These are phyloP conservation scores for Aspergillus jensenii DNA, from an alignment of 2,329 filamentous ascomycete species.

Conservation along the genomic window DNA sequence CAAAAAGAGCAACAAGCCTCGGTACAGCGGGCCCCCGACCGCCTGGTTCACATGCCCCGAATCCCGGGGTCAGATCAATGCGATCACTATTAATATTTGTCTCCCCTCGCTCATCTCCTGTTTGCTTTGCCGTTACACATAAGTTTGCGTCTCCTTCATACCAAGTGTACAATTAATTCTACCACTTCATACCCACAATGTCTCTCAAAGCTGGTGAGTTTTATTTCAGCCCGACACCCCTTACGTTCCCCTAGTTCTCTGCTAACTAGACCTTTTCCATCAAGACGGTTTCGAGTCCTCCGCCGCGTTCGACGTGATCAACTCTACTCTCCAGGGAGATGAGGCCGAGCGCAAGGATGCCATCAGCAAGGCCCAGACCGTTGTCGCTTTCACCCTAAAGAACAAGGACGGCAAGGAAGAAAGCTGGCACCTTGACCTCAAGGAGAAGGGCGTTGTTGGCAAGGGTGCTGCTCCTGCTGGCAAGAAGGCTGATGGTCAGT, in stretches of 20 bases:
- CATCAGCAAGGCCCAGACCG: constrained; percentile 80
- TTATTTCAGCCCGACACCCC: background rate
- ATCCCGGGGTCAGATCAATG: constrained; percentile 22
- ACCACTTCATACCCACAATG: constrained; percentile 51
- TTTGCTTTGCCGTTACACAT: constrained; percentile 9
- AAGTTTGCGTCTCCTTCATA: background rate
- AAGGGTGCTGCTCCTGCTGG: constrained; percentile 68
- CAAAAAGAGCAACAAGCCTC: constrained; percentile 15
- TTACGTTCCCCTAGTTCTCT: background rate
- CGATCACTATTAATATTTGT: constrained; percentile 24
- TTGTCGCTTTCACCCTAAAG: constrained; percentile 92
- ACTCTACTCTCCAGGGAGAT: constrained; percentile 65
- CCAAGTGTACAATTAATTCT: background rate
- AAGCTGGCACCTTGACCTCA: constrained; percentile 94
- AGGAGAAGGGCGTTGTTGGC: constrained; percentile 79
- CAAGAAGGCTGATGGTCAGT: constrained; percentile 77
- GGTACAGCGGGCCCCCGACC: constrained; percentile 16
- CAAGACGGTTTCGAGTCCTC: constrained; percentile 85
- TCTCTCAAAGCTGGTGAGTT: constrained; percentile 69
- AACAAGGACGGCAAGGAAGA: constrained; percentile 77
- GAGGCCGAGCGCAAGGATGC: constrained; percentile 79
- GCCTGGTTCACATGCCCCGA: constrained; percentile 23
- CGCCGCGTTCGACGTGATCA: constrained; percentile 85
- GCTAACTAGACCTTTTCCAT: constrained; percentile 7
- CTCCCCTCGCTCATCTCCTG: constrained; percentile 5